A percentile compares a stretch with the other conserved stretches of the same genome.
These are phyloP conservation scores for Colletotrichum simmondsii DNA, from an alignment of 2,329 filamentous ascomycete genomes.

Conservation along the genomic window DNA sequence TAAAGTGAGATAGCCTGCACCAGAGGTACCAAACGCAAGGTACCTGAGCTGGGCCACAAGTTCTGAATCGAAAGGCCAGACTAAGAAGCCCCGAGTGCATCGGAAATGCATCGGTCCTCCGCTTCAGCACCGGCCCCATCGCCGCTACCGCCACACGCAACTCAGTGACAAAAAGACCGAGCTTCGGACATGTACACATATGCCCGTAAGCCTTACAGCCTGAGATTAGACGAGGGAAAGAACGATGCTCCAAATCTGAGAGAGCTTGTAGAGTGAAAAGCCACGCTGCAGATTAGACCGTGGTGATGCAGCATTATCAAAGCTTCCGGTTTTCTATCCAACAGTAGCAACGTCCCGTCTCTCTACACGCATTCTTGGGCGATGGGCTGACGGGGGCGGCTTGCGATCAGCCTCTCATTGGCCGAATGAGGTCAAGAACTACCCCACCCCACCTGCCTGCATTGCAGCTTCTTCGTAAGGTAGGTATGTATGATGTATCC, in stretches of 20 bases:
- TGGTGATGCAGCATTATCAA: conserved; percentile 18
- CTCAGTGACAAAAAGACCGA: neutral
- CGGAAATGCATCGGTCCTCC: conserved; percentile 16
- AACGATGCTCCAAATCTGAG: no score
- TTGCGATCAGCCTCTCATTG: conserved; percentile 27
- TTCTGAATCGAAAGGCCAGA: neutral
- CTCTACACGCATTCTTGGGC: neutral
- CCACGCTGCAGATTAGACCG: neutral
- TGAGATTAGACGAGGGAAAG: neutral
- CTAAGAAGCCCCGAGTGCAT: neutral
- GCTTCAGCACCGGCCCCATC: neutral
- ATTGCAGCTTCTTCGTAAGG: neutral
- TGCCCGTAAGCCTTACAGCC: neutral
- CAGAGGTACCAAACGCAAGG: neutral
- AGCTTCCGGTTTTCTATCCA: neutral
- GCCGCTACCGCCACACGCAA: neutral
- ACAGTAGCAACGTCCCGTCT: neutral
- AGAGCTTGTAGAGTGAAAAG: neutral
- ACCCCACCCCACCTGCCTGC: neutral
- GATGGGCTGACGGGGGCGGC: neutral
- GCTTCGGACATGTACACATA: neutral
- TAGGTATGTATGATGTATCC: neutral
- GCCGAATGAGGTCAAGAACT: neutral
- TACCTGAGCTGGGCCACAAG: neutral
- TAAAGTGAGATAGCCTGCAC: no score